Percentiles rank a stretch among this genome's conserved stretches.
Conservation (phyloP, 768 basidiomycete genomes). For the Leccinum incarnatum region DNA sequence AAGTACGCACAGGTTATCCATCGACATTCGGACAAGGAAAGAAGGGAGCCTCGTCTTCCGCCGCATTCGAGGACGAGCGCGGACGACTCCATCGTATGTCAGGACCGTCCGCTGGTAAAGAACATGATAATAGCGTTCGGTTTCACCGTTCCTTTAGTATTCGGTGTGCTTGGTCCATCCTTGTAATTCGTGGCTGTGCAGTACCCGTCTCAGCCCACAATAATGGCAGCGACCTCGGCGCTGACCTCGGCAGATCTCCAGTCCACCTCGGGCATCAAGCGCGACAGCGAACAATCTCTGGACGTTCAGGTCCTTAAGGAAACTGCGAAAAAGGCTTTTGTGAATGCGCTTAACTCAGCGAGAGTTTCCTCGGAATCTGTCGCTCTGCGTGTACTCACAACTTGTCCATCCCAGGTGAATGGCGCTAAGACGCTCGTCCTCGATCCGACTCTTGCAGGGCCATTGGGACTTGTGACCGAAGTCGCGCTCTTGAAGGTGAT, state of each 20-base stretch:
- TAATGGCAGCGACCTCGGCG: constrained; percentile 29
- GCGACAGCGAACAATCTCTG: constrained; percentile 40
- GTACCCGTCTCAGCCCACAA: not conserved
- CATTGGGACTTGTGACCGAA: constrained; percentile 92
- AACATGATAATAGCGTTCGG: not conserved
- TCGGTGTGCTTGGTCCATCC: not conserved
- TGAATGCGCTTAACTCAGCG: constrained; percentile 87
- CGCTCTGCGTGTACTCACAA: too few relatives aligned
- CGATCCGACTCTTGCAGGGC: constrained; percentile 82
- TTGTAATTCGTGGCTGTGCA: constrained; percentile 31
- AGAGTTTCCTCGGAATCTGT: constrained; percentile 1
- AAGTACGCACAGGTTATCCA: constrained; percentile 57
- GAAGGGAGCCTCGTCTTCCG: constrained; percentile 62
- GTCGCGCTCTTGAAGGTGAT: constrained; percentile 86
- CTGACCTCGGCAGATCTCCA: constrained; percentile 36
- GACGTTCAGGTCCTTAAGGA: constrained; percentile 72
- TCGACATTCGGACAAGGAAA: constrained; percentile 80
- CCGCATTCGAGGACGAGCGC: constrained; percentile 21
- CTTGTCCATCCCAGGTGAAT: constrained; percentile 55
- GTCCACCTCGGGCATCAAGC: constrained; percentile 30
- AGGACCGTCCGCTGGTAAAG: not conserved
- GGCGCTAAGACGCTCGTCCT: constrained; percentile 96
- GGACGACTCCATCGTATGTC: constrained; percentile 24
- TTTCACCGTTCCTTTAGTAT: not conserved
- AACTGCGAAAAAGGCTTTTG: constrained; percentile 72